phyloP scores from a whole-genome alignment of 352 stramenopile species.

The Phytophthora sojae region DNA sequence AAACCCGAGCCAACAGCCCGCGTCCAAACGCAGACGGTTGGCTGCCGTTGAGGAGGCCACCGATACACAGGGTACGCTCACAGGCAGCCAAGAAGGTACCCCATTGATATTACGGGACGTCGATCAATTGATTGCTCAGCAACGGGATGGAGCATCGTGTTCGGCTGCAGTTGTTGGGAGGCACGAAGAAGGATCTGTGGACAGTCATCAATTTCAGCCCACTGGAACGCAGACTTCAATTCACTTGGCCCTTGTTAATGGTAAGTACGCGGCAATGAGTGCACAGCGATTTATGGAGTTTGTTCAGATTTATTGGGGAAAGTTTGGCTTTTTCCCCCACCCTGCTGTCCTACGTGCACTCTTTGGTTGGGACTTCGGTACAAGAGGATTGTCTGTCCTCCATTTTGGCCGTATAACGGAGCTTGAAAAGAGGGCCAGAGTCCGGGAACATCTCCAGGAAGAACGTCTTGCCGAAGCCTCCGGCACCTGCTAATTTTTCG shows the following conservation, averaged over 20 bases:
- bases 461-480: too few relatives aligned
- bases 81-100: too few relatives aligned
- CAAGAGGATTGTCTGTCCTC: slow-evolving; percentile 1
- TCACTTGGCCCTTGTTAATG: slow-evolving; percentile 1
- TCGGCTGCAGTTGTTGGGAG: too few relatives aligned
- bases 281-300: slow-evolving; percentile 19
- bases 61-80: too few relatives aligned
- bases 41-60: too few relatives aligned
- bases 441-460: too few relatives aligned
- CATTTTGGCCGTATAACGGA: slow-evolving; percentile 14
- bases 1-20: too few relatives aligned
- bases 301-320: slow-evolving; percentile 20
- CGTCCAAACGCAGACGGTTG: too few relatives aligned
- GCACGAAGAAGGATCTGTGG: too few relatives aligned
- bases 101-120: too few relatives aligned
- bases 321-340: slow-evolving; percentile 28
- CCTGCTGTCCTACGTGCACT: slow-evolving; percentile 20
- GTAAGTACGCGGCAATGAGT: slow-evolving; percentile 11
- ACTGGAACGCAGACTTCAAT: not conserved
- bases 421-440: not conserved
- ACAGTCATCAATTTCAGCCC: slow-evolving; percentile 11
- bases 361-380: slow-evolving; percentile 24
- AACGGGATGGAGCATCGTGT: too few relatives aligned
- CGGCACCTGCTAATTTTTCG: not conserved
- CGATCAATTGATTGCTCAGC: too few relatives aligned